Percentiles rank a stretch among this genome's conserved stretches.
These are phyloP conservation scores for Whalleya microplaca DNA, from an alignment of 2,329 filamentous ascomycete species.

Conservation along the genomic window DNA sequence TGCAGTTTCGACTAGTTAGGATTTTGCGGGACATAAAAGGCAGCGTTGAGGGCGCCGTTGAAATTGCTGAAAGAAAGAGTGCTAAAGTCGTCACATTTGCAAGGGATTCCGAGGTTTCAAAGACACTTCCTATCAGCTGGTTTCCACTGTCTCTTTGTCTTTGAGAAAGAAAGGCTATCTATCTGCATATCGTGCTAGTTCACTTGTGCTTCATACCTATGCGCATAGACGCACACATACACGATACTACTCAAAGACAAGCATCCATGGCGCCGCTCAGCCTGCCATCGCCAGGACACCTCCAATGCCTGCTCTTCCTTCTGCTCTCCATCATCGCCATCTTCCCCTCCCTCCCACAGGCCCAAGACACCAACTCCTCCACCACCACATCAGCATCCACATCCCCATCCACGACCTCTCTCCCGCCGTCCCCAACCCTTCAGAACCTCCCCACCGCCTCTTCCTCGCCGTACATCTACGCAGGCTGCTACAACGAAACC, in stretches of 20 bases:
- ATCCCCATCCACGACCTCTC: slow-evolving; percentile 1
- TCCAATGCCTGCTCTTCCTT: background rate
- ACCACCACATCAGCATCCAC: background rate
- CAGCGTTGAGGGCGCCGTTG: no score
- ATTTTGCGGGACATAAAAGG: no score
- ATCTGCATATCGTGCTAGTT: no score
- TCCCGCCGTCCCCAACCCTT: background rate
- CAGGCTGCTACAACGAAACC: slow-evolving; percentile 64
- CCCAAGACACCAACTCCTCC: background rate
- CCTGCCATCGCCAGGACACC: background rate
- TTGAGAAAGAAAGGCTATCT: background rate
- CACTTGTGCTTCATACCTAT: background rate
- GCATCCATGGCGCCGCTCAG: background rate
- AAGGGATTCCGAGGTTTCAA: no score
- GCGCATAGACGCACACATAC: slow-evolving; percentile 2
- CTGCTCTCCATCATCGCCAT: background rate
- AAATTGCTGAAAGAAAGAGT: no score
- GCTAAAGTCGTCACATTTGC: no score
- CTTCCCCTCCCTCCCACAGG: background rate
- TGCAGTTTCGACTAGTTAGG: background rate
- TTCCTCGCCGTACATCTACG: slow-evolving; percentile 49
- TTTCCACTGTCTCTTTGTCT: no score
- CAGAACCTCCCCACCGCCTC: slow-evolving; percentile 1
- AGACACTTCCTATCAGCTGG: no score
- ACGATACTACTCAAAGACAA: background rate